A percentile compares a stretch with the other conserved stretches of the same genome.
Evolutionary conservation across 306 rosid genomes (phyloP).

Genomic region (Rosa rugosa): DNA sequence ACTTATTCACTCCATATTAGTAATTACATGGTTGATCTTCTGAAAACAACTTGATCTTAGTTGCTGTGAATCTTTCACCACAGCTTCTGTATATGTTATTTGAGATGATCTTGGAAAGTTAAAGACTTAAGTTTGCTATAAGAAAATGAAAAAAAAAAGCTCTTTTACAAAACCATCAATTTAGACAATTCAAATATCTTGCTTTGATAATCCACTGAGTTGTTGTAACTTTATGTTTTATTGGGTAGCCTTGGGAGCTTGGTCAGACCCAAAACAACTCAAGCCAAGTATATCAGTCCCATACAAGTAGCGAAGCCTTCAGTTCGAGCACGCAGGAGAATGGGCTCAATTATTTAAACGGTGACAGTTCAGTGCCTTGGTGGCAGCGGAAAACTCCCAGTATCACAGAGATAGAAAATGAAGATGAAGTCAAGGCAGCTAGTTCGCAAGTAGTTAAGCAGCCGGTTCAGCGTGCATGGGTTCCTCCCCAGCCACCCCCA

Average conservation of each 20-base stretch:
- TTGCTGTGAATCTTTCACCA: background rate
- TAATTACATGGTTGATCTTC: background rate
- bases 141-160: background rate
- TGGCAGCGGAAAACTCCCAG: slow-evolving; percentile 70
- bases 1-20: background rate
- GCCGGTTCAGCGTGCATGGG: slow-evolving; percentile 59
- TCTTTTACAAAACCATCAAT: background rate
- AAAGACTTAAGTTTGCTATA: background rate
- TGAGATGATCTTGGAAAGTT: slow-evolving; percentile 1
- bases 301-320: slow-evolving; percentile 43
- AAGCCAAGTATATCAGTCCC: slow-evolving; percentile 49
- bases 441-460: slow-evolving; percentile 49
- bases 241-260: slow-evolving; percentile 80
- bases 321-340: slow-evolving; percentile 40
- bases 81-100: background rate
- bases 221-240: slow-evolving; percentile 36
- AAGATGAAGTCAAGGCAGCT: slow-evolving; percentile 48
- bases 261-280: slow-evolving; percentile 54
- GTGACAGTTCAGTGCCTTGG: slow-evolving; percentile 58
- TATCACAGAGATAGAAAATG: slow-evolving; percentile 61
- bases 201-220: slow-evolving; percentile 24
- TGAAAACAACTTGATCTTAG: background rate
- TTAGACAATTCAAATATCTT: slow-evolving; percentile 4
- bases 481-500: slow-evolving; percentile 96
- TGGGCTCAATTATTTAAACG: slow-evolving; percentile 41